Percentiles rank a stretch among this genome's conserved stretches.
These are phyloP conservation scores for Chondrus crispus DNA, from an alignment of 23 red algal species.

Conservation along the genomic window DNA sequence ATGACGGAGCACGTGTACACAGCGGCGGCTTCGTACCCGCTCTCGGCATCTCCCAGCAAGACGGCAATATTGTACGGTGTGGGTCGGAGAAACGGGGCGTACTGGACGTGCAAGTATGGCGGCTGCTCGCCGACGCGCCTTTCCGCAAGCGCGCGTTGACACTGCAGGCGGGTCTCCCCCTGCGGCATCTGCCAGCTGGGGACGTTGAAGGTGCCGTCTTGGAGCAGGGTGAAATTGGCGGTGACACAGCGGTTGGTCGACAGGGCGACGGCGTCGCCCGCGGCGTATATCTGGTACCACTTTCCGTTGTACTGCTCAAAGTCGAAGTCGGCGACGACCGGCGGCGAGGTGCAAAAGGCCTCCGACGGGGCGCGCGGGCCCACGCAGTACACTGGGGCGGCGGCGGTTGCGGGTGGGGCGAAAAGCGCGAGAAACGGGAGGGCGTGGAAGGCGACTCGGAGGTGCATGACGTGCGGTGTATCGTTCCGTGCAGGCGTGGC, in stretches of 20 bases:
- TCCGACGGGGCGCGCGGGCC: not conserved
- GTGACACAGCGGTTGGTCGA: not conserved
- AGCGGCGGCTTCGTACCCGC: not conserved
- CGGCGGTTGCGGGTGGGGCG: not conserved
- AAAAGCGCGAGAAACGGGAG: not conserved
- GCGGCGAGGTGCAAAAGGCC: not conserved
- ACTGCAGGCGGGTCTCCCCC: not conserved
- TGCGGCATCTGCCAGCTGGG: not conserved
- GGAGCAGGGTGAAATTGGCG: not conserved
- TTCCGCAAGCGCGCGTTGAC: not conserved
- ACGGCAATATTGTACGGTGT: not conserved
- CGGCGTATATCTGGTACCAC: not conserved
- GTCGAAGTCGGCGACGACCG: not conserved
- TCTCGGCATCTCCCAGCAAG: constrained; percentile 1
- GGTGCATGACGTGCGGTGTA: too few species aligned
- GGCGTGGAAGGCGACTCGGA: too few species aligned
- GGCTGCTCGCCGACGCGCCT: not conserved
- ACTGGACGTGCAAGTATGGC: not conserved
- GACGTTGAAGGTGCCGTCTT: not conserved
- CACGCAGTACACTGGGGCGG: not conserved
- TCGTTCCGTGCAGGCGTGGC: too few species aligned
- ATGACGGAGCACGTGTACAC: not conserved
- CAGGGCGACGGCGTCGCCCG: not conserved
- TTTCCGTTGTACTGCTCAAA: not conserved
- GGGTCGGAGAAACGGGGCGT: not conserved